Conservation (phyloP, 2,329 filamentous ascomycete species). For the Penicillium sp. region DNA sequence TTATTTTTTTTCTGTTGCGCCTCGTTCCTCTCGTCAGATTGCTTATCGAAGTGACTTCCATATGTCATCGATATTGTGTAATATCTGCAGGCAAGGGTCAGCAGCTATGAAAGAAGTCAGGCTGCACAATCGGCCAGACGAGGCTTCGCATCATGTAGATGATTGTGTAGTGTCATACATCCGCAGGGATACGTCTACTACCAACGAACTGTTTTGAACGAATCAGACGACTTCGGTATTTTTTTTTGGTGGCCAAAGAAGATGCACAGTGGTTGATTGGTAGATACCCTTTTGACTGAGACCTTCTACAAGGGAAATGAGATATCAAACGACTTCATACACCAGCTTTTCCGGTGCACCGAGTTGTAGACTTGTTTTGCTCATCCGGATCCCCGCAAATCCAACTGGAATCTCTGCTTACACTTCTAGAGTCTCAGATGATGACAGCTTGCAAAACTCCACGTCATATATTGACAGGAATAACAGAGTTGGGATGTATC, state of each 20-base stretch:
- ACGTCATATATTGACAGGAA: not conserved
- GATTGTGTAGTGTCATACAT: slow-evolving; percentile 20
- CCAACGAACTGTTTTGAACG: slow-evolving; percentile 10
- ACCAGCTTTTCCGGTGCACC: not conserved
- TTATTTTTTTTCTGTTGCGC: not conserved
- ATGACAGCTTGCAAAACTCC: not conserved
- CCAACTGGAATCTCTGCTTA: not conserved
- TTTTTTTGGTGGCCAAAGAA: not conserved
- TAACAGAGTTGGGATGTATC: not conserved
- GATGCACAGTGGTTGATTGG: not conserved
- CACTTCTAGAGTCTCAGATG: not conserved
- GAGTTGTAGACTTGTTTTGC: not conserved
- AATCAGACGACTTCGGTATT: slow-evolving; percentile 9
- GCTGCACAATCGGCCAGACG: slow-evolving; percentile 10
- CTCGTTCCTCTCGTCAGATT: slow-evolving; percentile 8
- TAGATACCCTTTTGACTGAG: not conserved
- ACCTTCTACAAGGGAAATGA: not conserved
- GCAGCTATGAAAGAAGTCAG: slow-evolving; percentile 6
- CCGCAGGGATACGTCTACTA: slow-evolving; percentile 11
- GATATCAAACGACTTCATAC: not conserved
- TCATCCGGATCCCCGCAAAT: not conserved
- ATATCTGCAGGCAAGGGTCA: slow-evolving; percentile 7
- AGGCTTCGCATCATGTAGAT: slow-evolving; percentile 19
- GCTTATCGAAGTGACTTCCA: slow-evolving; percentile 4
- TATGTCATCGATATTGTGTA: slow-evolving; percentile 3